Percentiles rank a stretch among this genome's conserved stretches.
These are phyloP conservation scores for Phytophthora cactorum DNA, from an alignment of 352 stramenopile genomes.

Conservation along the genomic window DNA sequence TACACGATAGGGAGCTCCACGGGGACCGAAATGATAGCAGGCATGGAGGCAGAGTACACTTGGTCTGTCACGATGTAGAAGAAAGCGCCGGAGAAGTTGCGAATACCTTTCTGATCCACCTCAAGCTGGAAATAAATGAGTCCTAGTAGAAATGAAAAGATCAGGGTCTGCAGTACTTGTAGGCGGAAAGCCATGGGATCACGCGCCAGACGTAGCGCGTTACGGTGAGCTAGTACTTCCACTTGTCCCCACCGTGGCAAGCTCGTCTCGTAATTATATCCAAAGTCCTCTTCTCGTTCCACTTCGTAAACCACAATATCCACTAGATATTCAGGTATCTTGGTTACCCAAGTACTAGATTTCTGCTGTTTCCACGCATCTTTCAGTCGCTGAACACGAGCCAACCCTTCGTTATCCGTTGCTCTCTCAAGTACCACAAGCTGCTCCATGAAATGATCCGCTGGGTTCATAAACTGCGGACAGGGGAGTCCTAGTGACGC, in stretches of 20 bases:
- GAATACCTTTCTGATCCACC: constrained; percentile 43
- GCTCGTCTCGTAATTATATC: constrained; percentile 18
- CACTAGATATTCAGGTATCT: constrained; percentile 9
- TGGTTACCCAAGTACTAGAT: constrained; percentile 2
- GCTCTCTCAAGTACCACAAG: constrained; percentile 49
- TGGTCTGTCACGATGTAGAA: constrained; percentile 58
- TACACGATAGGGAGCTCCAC: constrained; percentile 49
- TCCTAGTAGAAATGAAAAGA: constrained; percentile 42
- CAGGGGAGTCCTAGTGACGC: constrained; percentile 36
- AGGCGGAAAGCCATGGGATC: constrained; percentile 40
- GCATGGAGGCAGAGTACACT: constrained; percentile 40
- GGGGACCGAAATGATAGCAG: constrained; percentile 47
- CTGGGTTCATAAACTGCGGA: constrained; percentile 51
- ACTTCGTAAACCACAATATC: constrained; percentile 36
- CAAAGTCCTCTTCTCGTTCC: constrained; percentile 9
- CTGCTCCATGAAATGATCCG: constrained; percentile 58
- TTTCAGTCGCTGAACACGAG: constrained; percentile 38
- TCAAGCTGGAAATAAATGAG: constrained; percentile 57
- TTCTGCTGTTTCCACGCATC: constrained; percentile 31
- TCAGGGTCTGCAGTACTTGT: constrained; percentile 38
- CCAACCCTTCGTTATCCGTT: constrained; percentile 35
- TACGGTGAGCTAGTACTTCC: constrained; percentile 42
- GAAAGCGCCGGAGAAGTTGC: constrained; percentile 47
- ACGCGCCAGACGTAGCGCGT: constrained; percentile 37
- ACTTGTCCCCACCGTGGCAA: constrained; percentile 38